Conservation (phyloP, 352 stramenopile genomes). For the Blastocystis sp. region DNA sequence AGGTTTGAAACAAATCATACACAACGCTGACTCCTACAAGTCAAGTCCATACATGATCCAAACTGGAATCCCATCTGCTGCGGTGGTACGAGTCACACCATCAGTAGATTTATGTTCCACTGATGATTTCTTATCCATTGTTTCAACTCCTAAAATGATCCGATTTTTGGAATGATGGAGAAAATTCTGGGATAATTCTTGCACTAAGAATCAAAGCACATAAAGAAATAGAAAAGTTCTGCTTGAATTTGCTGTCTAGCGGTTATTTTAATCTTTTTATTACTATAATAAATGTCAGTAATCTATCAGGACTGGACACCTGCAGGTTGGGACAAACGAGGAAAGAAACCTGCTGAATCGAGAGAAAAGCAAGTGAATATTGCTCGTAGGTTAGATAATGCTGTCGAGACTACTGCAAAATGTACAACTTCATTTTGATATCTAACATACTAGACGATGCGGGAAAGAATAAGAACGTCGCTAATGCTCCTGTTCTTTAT, state of each 20-base stretch:
- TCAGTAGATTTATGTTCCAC: background rate
- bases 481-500: constrained; percentile 73
- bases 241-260: background rate
- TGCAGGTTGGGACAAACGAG: constrained; percentile 73
- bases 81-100: background rate
- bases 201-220: background rate
- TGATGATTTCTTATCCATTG: background rate
- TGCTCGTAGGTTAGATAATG: constrained; percentile 70
- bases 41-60: background rate
- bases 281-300: background rate
- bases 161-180: background rate
- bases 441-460: constrained; percentile 66
- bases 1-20: constrained; percentile 37
- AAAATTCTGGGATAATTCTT: background rate
- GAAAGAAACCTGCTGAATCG: constrained; percentile 64
- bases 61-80: background rate
- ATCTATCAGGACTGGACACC: constrained; percentile 70
- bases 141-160: background rate
- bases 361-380: constrained; percentile 73
- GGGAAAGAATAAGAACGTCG: constrained; percentile 76
- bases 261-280: background rate
- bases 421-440: constrained; percentile 65
- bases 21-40: constrained; percentile 7
- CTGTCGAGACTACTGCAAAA: constrained; percentile 71
- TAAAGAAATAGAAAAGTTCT: background rate